A percentile compares a stretch with the other conserved stretches of the same genome.
Evolutionary conservation across 1,284 basidiomycete genomes (phyloP).

Genomic region (Sphaerobolus stellatus): DNA sequence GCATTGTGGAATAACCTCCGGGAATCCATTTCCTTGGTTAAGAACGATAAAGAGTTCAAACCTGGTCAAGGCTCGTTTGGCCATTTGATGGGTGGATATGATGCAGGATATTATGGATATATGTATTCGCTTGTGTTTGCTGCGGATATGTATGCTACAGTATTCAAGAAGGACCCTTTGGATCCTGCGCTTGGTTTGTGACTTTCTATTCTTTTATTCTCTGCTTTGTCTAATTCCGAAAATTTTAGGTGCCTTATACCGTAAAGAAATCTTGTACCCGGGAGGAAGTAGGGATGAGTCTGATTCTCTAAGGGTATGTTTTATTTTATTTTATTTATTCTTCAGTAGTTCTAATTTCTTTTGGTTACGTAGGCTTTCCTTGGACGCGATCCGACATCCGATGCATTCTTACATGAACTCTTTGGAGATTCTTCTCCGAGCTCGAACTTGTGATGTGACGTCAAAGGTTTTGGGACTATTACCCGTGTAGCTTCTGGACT

Average conservation of each 20-base stretch:
- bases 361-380: slow-evolving; percentile 58
- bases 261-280: slow-evolving; percentile 52
- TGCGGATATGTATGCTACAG: slow-evolving; percentile 75
- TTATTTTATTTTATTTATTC: slow-evolving; percentile 6
- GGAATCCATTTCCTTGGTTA: slow-evolving; percentile 65
- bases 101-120: slow-evolving; percentile 81
- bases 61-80: slow-evolving; percentile 72
- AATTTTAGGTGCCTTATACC: slow-evolving; percentile 37
- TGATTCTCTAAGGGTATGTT: slow-evolving; percentile 50
- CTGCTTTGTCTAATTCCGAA: neutral
- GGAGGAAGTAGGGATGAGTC: slow-evolving; percentile 61
- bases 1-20: slow-evolving; percentile 71
- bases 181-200: slow-evolving; percentile 52
- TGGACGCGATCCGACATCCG: slow-evolving; percentile 71
- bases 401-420: slow-evolving; percentile 72
- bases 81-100: slow-evolving; percentile 74
- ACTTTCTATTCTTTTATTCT: neutral
- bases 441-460: slow-evolving; percentile 3
- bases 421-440: slow-evolving; percentile 13
- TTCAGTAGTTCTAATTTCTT: neutral
- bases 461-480: too few species aligned
- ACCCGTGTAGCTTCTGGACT: too few species aligned
- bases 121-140: slow-evolving; percentile 75
- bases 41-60: slow-evolving; percentile 51
- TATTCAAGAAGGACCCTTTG: slow-evolving; percentile 78